Evolutionary conservation across 2,329 filamentous ascomycete species (phyloP).

Genomic region (Trematosphaeria pertusa): DNA sequence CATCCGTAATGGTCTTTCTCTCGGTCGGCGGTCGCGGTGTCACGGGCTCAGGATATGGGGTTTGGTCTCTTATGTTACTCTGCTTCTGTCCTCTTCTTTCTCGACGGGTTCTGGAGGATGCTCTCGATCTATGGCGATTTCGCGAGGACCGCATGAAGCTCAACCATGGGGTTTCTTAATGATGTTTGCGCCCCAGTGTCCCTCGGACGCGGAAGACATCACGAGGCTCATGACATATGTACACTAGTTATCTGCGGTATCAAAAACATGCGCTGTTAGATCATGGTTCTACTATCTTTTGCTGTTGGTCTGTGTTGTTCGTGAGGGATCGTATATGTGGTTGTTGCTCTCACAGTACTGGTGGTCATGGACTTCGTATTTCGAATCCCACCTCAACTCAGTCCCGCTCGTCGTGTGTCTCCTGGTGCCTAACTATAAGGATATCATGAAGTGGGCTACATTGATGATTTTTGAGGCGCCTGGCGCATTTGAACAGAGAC

Average conservation of each 20-base stretch:
- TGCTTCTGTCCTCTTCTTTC: slow-evolving; percentile 28
- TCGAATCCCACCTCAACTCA: slow-evolving; percentile 20
- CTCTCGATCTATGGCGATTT: slow-evolving; percentile 32
- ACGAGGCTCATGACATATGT: slow-evolving; percentile 48
- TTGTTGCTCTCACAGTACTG: no score
- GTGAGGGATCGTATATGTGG: background rate
- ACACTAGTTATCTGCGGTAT: slow-evolving; percentile 48
- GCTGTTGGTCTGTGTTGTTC: slow-evolving; percentile 2
- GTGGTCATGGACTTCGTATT: slow-evolving; percentile 29
- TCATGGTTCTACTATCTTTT: background rate
- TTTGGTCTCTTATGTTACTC: slow-evolving; percentile 34
- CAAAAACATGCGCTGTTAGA: slow-evolving; percentile 32
- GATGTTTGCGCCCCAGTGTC: slow-evolving; percentile 42
- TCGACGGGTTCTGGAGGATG: slow-evolving; percentile 27
- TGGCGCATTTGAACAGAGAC: no score
- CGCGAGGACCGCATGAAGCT: slow-evolving; percentile 35
- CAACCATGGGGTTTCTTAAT: slow-evolving; percentile 29
- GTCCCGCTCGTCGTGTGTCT: no score
- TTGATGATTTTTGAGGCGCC: no score
- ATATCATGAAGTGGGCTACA: no score
- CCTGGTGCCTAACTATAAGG: no score
- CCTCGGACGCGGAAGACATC: slow-evolving; percentile 37
- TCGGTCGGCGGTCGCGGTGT: slow-evolving; percentile 32
- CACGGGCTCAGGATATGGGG: slow-evolving; percentile 28
- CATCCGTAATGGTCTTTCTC: slow-evolving; percentile 19